Evolutionary conservation across 2,329 filamentous ascomycete species (phyloP).

Genomic region (Stemphylium vesicarium): DNA sequence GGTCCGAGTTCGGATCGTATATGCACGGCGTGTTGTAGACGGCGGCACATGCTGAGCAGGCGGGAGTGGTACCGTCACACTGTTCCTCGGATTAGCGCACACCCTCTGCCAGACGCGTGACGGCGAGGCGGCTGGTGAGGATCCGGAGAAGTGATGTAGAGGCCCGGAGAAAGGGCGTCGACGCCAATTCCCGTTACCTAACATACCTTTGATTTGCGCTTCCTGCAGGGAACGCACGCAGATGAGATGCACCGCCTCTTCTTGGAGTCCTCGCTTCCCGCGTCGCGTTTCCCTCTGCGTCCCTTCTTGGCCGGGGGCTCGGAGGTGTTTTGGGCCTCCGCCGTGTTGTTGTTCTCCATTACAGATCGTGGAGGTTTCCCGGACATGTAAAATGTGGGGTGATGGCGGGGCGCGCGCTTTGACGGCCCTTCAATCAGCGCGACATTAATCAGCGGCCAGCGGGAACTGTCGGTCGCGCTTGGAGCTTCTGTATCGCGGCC

Average conservation of each 20-base stretch:
- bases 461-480: slow-evolving; percentile 19
- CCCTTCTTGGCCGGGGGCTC: slow-evolving; percentile 41
- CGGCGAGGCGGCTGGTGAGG: slow-evolving; percentile 6
- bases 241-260: slow-evolving; percentile 53
- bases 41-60: slow-evolving; percentile 82
- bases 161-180: slow-evolving; percentile 18
- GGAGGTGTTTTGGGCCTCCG: slow-evolving; percentile 6
- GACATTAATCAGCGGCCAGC: slow-evolving; percentile 33
- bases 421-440: slow-evolving; percentile 20
- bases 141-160: slow-evolving; percentile 13
- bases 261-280: slow-evolving; percentile 50
- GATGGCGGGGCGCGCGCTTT: slow-evolving; percentile 28
- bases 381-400: slow-evolving; percentile 19
- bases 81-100: slow-evolving; percentile 34
- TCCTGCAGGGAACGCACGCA: slow-evolving; percentile 50
- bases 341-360: slow-evolving; percentile 20
- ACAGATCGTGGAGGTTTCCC: slow-evolving; percentile 11
- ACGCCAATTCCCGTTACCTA: slow-evolving; percentile 20
- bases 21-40: slow-evolving; percentile 91
- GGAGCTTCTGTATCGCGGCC: slow-evolving; percentile 10
- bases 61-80: slow-evolving; percentile 71
- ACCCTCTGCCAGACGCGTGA: slow-evolving; percentile 1
- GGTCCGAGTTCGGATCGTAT: slow-evolving; percentile 95
- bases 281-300: slow-evolving; percentile 43
- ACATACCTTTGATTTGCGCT: slow-evolving; percentile 50